Evolutionary conservation across 306 rosid species (phyloP).

Genomic region (Myrica gale): DNA sequence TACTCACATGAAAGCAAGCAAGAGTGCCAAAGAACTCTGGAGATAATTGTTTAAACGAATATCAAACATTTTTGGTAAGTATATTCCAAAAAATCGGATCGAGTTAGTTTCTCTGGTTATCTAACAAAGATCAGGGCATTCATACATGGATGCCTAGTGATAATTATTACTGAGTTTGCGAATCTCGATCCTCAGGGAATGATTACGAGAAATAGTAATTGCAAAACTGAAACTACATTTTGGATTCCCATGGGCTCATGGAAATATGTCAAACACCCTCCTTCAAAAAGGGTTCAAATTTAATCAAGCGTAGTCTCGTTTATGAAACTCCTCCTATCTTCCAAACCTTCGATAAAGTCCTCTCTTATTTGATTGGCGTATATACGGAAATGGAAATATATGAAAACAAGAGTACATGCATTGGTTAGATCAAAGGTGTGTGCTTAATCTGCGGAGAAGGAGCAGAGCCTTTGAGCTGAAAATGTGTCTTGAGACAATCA

Average conservation of each 20-base stretch:
- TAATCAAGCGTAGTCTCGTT: background rate
- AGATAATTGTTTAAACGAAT: slow-evolving; percentile 1
- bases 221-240: too few relatives aligned
- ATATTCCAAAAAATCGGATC: background rate
- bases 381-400: too few relatives aligned
- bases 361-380: too few relatives aligned
- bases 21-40: slow-evolving; percentile 18
- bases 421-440: too few relatives aligned
- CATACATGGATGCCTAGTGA: background rate
- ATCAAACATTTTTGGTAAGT: slow-evolving; percentile 3
- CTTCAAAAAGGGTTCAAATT: background rate
- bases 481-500: background rate
- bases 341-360: too few relatives aligned
- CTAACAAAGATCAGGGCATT: background rate
- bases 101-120: background rate
- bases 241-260: background rate
- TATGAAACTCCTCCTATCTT: too few relatives aligned
- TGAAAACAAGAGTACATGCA: too few relatives aligned
- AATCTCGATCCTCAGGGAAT: too few relatives aligned
- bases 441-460: background rate
- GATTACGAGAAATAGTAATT: too few relatives aligned
- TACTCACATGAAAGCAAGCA: slow-evolving; percentile 28
- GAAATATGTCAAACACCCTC: background rate
- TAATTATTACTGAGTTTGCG: background rate
- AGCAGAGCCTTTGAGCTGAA: background rate